Percentiles rank a stretch among this genome's conserved stretches.
phyloP scores from a whole-genome alignment of 345 rosid genomes.

The Turritis glabra region DNA sequence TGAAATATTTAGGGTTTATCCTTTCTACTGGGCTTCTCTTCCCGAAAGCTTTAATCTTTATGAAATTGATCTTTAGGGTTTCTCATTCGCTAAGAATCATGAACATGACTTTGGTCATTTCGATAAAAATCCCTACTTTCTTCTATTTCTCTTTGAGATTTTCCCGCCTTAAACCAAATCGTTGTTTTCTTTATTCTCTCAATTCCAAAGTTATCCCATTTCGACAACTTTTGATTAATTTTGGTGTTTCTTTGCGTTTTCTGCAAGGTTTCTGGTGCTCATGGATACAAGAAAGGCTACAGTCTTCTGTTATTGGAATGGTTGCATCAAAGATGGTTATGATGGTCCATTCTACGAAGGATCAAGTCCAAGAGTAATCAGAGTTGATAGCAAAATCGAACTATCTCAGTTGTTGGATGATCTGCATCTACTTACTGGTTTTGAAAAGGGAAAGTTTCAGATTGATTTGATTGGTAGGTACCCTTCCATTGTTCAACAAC shows the following conservation, averaged over 20 bases:
- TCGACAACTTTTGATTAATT: background rate
- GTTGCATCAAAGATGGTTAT: conserved; percentile 13
- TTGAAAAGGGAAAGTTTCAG: conserved; percentile 13
- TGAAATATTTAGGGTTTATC: background rate
- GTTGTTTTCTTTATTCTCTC: background rate
- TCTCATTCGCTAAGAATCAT: background rate
- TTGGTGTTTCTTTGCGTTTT: background rate
- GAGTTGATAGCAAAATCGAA: conserved; percentile 4
- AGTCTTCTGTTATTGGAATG: conserved; percentile 23
- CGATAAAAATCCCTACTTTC: background rate
- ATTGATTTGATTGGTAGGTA: conserved; percentile 1
- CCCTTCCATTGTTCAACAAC: conserved; percentile 27
- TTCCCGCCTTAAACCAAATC: background rate
- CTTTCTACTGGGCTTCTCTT: background rate
- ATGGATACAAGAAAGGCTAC: conserved; percentile 15
- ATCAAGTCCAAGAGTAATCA: conserved; percentile 19
- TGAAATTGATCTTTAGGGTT: background rate
- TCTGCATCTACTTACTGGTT: conserved; percentile 12
- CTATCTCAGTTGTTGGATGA: conserved; percentile 1
- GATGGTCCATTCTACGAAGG: conserved; percentile 32
- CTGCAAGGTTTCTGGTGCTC: background rate
- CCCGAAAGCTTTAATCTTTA: background rate
- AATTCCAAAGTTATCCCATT: background rate
- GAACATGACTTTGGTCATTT: background rate
- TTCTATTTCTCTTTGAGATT: background rate